A percentile compares a stretch with the other conserved stretches of the same genome.
These are phyloP conservation scores for Glycine latifolia DNA, from an alignment of 306 rosid species.

Conservation along the genomic window DNA sequence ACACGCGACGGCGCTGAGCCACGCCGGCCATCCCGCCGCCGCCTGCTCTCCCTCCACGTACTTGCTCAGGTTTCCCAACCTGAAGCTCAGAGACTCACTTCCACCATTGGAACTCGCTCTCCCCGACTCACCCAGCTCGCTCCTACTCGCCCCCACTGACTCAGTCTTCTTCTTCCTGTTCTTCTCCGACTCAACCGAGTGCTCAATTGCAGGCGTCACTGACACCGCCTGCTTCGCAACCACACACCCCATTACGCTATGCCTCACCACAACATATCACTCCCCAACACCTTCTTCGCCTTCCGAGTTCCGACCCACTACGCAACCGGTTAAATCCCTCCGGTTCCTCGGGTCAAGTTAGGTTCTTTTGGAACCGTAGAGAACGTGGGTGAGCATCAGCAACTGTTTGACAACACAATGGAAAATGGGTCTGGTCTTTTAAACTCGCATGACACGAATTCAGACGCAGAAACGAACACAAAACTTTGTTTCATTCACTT, in stretches of 20 bases:
- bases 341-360: slow-evolving; percentile 15
- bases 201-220: slow-evolving; percentile 89
- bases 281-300: slow-evolving; percentile 3
- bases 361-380: slow-evolving; percentile 28
- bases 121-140: slow-evolving; percentile 83
- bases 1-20: slow-evolving; percentile 94
- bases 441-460: background rate
- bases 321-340: background rate
- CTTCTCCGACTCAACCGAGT: slow-evolving; percentile 62
- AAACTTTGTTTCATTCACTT: slow-evolving; percentile 26
- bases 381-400: background rate
- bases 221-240: slow-evolving; percentile 88
- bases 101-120: slow-evolving; percentile 71
- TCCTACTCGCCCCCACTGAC: slow-evolving; percentile 58
- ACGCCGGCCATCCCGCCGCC: slow-evolving; percentile 97
- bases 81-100: slow-evolving; percentile 78
- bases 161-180: slow-evolving; percentile 51
- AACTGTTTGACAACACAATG: slow-evolving; percentile 41
- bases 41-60: slow-evolving; percentile 89
- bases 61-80: slow-evolving; percentile 79
- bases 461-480: background rate
- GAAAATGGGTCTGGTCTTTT: slow-evolving; percentile 34
- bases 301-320: slow-evolving; percentile 5
- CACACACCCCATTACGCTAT: slow-evolving; percentile 85
- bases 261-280: slow-evolving; percentile 37